These are phyloP conservation scores for Agapanthus africanus DNA, from an alignment of 106 monocot species.

Conservation along the genomic window DNA sequence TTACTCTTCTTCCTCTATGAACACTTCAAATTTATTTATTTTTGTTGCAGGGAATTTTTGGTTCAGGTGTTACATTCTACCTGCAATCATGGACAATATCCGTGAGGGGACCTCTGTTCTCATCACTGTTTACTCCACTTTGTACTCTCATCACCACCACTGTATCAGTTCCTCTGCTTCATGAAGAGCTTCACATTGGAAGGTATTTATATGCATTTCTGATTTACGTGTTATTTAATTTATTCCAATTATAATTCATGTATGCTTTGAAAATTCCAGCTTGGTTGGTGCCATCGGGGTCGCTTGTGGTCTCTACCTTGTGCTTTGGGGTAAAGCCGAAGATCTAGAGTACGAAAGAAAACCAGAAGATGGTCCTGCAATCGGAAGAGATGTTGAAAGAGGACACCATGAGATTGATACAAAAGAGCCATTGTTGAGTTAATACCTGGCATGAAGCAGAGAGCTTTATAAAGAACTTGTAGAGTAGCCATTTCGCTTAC, in stretches of 20 bases:
- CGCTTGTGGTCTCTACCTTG: background rate
- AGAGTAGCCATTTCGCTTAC: too few species aligned
- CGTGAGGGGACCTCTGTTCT: too few species aligned
- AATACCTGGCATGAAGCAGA: background rate
- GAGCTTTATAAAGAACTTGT: background rate
- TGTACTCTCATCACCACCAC: background rate
- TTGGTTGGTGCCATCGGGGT: background rate
- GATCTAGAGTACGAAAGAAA: background rate
- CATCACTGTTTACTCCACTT: background rate
- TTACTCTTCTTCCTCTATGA: too few species aligned
- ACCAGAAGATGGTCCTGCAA: background rate
- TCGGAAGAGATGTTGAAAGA: background rate
- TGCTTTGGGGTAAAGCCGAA: background rate
- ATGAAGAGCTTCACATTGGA: too few species aligned
- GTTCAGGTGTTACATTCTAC: too few species aligned
- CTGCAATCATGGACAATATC: too few species aligned
- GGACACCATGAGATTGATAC: background rate
- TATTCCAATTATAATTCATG: too few species aligned
- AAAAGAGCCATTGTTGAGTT: background rate
- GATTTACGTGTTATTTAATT: too few species aligned
- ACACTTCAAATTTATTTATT: too few species aligned
- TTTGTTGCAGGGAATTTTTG: too few species aligned
- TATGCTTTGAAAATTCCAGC: background rate
- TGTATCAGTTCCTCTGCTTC: too few species aligned
- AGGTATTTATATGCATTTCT: too few species aligned